These are phyloP conservation scores for Lentinula aciculospora DNA, from an alignment of 768 basidiomycete species.

Conservation along the genomic window DNA sequence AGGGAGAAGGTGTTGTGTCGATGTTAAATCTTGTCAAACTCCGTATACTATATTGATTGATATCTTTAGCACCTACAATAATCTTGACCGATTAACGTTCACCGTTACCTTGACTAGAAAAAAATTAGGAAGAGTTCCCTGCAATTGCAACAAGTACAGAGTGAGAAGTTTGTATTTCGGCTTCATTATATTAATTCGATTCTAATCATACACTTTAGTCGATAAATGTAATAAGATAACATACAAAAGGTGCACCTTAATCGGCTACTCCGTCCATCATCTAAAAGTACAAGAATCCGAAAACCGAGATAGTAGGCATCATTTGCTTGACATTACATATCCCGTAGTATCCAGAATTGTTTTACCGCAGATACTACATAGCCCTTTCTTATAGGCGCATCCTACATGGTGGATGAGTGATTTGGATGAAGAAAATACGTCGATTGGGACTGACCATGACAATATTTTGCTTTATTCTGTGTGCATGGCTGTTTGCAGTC, in stretches of 20 bases:
- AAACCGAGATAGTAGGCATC: conserved; percentile 13
- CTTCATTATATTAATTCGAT: background rate
- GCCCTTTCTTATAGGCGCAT: conserved; percentile 83
- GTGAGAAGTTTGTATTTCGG: background rate
- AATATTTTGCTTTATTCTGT: conserved; percentile 86
- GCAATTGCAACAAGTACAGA: too few relatives aligned
- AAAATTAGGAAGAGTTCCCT: too few relatives aligned
- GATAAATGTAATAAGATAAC: background rate
- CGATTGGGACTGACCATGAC: conserved; percentile 59
- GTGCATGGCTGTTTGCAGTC: conserved; percentile 82
- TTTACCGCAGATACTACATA: conserved; percentile 86
- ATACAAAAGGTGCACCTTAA: background rate
- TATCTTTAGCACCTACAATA: too few relatives aligned
- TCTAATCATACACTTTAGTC: background rate
- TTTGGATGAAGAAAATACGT: conserved; percentile 7
- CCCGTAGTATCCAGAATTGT: conserved; percentile 78
- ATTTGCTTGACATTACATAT: conserved; percentile 85
- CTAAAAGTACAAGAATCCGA: background rate
- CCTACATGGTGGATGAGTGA: conserved; percentile 34
- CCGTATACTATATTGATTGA: too few relatives aligned
- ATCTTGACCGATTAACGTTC: too few relatives aligned
- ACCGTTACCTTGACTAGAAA: too few relatives aligned
- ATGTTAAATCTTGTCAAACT: too few relatives aligned
- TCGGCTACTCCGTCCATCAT: too few relatives aligned
- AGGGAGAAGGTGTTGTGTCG: too few relatives aligned